Conservation (phyloP, 148 eudicot species). For the Arctostaphylos glauca region DNA sequence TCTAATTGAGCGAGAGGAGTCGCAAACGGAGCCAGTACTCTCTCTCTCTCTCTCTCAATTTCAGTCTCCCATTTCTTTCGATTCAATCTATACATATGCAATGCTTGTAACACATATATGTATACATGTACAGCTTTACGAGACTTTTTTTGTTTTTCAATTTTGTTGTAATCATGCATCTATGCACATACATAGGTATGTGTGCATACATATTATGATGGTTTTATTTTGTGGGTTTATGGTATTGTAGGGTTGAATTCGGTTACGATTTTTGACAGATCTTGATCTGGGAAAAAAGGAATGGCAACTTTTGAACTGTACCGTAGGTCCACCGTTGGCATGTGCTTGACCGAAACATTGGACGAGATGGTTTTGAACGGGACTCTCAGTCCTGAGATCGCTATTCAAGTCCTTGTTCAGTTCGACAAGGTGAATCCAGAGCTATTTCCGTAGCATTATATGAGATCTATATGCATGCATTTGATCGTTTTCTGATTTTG, state of each 20-base stretch:
- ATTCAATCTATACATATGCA: not conserved
- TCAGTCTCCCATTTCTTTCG: not conserved
- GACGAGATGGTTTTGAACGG: conserved; percentile 90
- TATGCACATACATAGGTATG: not conserved
- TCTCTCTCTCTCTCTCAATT: not conserved
- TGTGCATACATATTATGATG: not conserved
- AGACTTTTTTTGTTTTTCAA: not conserved
- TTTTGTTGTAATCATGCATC: not conserved
- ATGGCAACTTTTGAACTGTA: conserved; percentile 95
- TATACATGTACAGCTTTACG: not conserved
- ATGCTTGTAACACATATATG: not conserved
- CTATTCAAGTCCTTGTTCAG: conserved; percentile 91
- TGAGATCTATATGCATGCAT: not conserved
- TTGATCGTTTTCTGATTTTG: not conserved
- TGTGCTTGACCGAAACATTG: conserved; percentile 92
- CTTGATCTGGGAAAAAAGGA: conserved; percentile 15
- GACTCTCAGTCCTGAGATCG: conserved; percentile 76
- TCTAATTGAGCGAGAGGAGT: not conserved
- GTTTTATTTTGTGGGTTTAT: conserved; percentile 1
- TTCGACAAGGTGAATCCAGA: conserved; percentile 62
- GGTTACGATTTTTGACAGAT: conserved; percentile 15
- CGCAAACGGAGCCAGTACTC: not conserved
- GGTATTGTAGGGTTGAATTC: not conserved
- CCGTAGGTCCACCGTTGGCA: conserved; percentile 86
- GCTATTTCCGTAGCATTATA: not conserved